These are phyloP conservation scores for Curvularia hawaiiensis DNA, from an alignment of 2,329 filamentous ascomycete species.

Conservation along the genomic window DNA sequence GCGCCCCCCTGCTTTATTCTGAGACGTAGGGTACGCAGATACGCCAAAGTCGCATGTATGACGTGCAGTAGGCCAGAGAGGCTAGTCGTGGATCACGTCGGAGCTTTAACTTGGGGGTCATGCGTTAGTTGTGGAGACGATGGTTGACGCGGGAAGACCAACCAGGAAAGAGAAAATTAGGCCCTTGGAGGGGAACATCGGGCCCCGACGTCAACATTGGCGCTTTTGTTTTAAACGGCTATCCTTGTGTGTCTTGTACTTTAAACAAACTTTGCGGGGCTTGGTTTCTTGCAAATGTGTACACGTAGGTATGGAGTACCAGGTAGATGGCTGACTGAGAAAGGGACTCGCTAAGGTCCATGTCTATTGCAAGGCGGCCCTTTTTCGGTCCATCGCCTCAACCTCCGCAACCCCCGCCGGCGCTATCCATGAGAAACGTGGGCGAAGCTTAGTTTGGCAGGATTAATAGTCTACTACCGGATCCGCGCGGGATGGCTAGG, in stretches of 20 bases:
- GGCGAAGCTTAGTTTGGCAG: not conserved
- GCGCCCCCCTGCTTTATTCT: constrained; percentile 3
- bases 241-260: not conserved
- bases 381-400: constrained; percentile 1
- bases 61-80: constrained; percentile 19
- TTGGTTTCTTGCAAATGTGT: not conserved
- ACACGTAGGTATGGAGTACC: not conserved
- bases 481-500: constrained; percentile 5
- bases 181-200: not conserved
- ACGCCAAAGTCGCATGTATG: constrained; percentile 15
- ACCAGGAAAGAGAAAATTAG: not conserved
- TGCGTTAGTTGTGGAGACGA: constrained; percentile 7
- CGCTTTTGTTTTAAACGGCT: not conserved
- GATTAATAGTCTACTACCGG: not conserved
- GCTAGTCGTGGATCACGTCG: constrained; percentile 14
- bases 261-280: not conserved
- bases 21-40: constrained; percentile 6
- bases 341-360: not conserved
- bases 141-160: not conserved
- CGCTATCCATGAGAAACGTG: constrained; percentile 2
- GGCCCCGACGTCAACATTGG: not conserved
- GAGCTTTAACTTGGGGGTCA: constrained; percentile 11
- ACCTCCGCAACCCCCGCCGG: constrained; percentile 9
- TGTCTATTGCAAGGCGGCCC: not conserved
- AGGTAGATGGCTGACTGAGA: not conserved